A percentile compares a stretch with the other conserved stretches of the same genome.
Evolutionary conservation across 2,329 filamentous ascomycete genomes (phyloP).

Genomic region (Penicillium psychrosexuale): DNA sequence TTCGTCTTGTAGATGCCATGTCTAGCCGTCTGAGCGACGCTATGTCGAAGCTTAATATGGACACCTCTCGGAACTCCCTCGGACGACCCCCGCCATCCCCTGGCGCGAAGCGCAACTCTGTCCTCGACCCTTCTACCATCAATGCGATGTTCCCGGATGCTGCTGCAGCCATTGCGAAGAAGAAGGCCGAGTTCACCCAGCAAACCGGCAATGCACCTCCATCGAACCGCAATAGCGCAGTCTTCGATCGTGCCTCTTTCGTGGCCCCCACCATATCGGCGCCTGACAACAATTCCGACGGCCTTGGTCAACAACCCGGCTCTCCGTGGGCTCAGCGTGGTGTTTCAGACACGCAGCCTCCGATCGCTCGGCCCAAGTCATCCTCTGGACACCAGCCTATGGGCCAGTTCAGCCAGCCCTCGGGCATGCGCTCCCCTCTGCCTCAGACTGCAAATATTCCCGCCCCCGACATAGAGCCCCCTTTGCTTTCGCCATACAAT

Average conservation of each 20-base stretch:
- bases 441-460: constrained; percentile 80
- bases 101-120: constrained; percentile 84
- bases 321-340: constrained; percentile 73
- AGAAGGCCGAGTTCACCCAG: constrained; percentile 96
- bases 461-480: constrained; percentile 71
- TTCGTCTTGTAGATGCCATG: constrained; percentile 72
- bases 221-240: constrained; percentile 88
- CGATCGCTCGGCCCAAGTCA: constrained; percentile 68
- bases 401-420: constrained; percentile 90
- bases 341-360: constrained; percentile 48
- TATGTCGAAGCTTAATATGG: constrained; percentile 90
- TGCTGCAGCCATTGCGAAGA: constrained; percentile 94
- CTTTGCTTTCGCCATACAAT: constrained; percentile 76
- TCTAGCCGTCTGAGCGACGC: constrained; percentile 92
- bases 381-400: constrained; percentile 74
- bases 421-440: constrained; percentile 76
- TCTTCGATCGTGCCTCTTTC: constrained; percentile 71
- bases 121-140: constrained; percentile 88
- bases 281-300: constrained; percentile 61
- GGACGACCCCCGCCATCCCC: constrained; percentile 75
- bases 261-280: constrained; percentile 71
- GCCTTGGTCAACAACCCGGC: constrained; percentile 61
- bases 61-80: constrained; percentile 78
- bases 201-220: constrained; percentile 85
- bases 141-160: constrained; percentile 99